Percentiles rank a stretch among this genome's conserved stretches.
phyloP scores from a whole-genome alignment of 1,284 basidiomycete genomes.

The Sanghuangporus baumii region DNA sequence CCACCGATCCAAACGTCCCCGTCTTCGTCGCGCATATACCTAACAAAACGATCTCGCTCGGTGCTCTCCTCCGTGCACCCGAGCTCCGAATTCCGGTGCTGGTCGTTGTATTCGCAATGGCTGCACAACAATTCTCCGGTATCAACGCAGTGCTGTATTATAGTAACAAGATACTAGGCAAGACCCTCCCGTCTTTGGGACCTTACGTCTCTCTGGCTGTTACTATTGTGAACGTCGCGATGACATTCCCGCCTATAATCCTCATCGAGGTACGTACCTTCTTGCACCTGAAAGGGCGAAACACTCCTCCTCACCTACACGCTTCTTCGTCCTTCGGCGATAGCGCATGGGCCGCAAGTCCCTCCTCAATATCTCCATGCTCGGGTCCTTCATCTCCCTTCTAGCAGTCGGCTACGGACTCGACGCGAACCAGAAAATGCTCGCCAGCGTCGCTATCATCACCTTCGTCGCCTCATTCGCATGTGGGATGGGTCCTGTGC shows the following conservation, averaged over 20 bases:
- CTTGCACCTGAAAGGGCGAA: background rate
- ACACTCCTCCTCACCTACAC: background rate
- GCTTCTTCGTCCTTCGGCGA: background rate
- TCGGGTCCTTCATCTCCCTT: slow-evolving; percentile 63
- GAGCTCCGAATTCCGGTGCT: slow-evolving; percentile 65
- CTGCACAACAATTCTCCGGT: slow-evolving; percentile 74
- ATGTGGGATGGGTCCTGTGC: slow-evolving; percentile 86
- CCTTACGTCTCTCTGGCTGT: slow-evolving; percentile 76
- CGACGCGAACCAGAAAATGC: slow-evolving; percentile 48
- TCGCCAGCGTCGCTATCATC: slow-evolving; percentile 76
- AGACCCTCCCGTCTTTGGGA: slow-evolving; percentile 70
- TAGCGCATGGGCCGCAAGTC: slow-evolving; percentile 62
- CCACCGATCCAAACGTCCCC: slow-evolving; percentile 26
- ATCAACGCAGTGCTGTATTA: slow-evolving; percentile 83
- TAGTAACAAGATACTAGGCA: slow-evolving; percentile 80
- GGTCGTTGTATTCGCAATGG: slow-evolving; percentile 68
- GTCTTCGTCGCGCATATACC: slow-evolving; percentile 5
- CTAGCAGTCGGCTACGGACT: slow-evolving; percentile 69
- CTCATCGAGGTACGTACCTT: slow-evolving; percentile 66
- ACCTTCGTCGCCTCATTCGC: slow-evolving; percentile 89
- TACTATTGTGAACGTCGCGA: slow-evolving; percentile 74
- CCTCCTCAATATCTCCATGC: slow-evolving; percentile 51
- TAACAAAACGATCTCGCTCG: slow-evolving; percentile 40
- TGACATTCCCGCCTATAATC: slow-evolving; percentile 79
- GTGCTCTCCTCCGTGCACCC: slow-evolving; percentile 46